Conservation (phyloP, 805 yeast species). For the Kluyveromyces siamensis region DNA sequence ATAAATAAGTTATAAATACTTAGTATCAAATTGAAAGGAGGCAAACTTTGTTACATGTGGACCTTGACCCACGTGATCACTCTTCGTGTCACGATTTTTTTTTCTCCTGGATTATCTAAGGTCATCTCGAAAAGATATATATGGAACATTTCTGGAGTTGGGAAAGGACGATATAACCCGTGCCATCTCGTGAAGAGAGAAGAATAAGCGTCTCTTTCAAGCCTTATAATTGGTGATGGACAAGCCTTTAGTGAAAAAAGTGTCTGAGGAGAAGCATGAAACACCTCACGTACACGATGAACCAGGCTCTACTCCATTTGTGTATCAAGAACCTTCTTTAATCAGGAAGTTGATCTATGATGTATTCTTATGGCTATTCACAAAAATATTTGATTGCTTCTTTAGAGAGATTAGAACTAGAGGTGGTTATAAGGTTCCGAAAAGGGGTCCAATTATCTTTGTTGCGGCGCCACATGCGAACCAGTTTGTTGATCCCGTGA, state of each 20-base stretch:
- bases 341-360: conserved; percentile 39
- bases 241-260: neutral
- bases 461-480: conserved; percentile 99
- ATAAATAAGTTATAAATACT: too few relatives aligned
- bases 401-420: conserved; percentile 84
- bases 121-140: neutral
- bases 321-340: conserved; percentile 33
- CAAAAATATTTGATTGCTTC: conserved; percentile 51
- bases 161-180: too few relatives aligned
- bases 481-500: conserved; percentile 73
- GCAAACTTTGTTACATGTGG: too few relatives aligned
- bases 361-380: conserved; percentile 41
- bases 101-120: neutral
- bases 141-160: too few relatives aligned
- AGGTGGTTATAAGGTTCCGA: conserved; percentile 69
- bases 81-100: too few relatives aligned
- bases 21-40: too few relatives aligned
- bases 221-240: neutral
- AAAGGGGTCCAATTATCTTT: conserved; percentile 75
- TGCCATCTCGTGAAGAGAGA: too few relatives aligned
- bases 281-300: neutral
- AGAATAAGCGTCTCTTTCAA: too few relatives aligned
- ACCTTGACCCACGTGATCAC: too few relatives aligned
- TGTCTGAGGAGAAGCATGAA: neutral
- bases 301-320: neutral